Percentiles rank a stretch among this genome's conserved stretches.
Conservation (phyloP, 2,329 filamentous ascomycete species). For the Anisogramma anomala region DNA sequence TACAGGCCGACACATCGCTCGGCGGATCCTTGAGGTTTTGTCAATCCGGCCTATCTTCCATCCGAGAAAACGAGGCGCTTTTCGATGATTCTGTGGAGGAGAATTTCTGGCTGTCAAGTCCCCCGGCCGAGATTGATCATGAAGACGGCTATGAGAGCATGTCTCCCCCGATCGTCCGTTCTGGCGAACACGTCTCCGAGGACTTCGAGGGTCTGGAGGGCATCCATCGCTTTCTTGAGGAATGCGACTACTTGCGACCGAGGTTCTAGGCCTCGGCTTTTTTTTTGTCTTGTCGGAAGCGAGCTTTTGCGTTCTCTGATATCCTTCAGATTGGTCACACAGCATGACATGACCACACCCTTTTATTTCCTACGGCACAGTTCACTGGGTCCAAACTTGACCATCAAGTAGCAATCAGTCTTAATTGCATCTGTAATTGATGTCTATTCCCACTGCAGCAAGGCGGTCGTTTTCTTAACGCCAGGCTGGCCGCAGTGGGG, state of each 20-base stretch:
- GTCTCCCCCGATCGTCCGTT: slow-evolving; percentile 34
- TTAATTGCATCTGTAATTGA: not conserved
- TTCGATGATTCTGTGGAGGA: slow-evolving; percentile 30
- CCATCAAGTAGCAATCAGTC: too few relatives aligned
- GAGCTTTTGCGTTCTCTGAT: not conserved
- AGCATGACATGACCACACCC: slow-evolving; percentile 13
- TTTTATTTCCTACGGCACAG: slow-evolving; percentile 9
- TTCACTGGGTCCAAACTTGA: not conserved
- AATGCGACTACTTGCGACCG: slow-evolving; percentile 35
- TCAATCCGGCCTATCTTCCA: slow-evolving; percentile 21
- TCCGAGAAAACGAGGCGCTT: slow-evolving; percentile 30
- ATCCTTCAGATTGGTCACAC: not conserved
- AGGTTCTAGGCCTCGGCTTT: slow-evolving; percentile 7
- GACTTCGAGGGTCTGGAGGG: slow-evolving; percentile 46
- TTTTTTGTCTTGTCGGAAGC: slow-evolving; percentile 1
- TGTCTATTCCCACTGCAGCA: too few relatives aligned
- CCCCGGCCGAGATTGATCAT: slow-evolving; percentile 21
- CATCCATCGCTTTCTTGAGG: slow-evolving; percentile 46
- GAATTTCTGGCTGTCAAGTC: slow-evolving; percentile 35
- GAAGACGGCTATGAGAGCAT: slow-evolving; percentile 39
- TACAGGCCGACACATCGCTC: slow-evolving; percentile 29
- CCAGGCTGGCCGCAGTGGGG: too few relatives aligned
- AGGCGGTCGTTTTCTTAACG: too few relatives aligned
- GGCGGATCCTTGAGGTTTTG: slow-evolving; percentile 36
- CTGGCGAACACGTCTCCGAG: slow-evolving; percentile 32